Conservation (phyloP, 2,329 filamentous ascomycete genomes). For the Pyrenophora teres region DNA sequence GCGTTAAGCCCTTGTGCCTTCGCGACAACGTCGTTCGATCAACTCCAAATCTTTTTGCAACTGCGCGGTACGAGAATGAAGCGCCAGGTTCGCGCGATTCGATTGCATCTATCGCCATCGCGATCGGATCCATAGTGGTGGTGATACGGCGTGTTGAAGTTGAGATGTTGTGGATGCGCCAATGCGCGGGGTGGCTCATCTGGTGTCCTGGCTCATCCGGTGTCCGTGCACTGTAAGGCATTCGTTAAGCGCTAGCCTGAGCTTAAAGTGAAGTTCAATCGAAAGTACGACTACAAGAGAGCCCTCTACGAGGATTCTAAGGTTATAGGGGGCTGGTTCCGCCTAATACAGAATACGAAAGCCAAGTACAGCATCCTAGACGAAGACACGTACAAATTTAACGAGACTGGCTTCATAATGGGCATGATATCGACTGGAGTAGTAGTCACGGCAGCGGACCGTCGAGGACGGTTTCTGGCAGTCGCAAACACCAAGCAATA, state of each 20-base stretch:
- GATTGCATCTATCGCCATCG: too few relatives aligned
- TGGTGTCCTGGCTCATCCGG: too few relatives aligned
- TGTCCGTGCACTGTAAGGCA: too few relatives aligned
- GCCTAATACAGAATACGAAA: slow-evolving; percentile 8
- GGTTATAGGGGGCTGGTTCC: slow-evolving; percentile 11
- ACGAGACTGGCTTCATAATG: not conserved
- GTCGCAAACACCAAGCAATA: slow-evolving; percentile 7
- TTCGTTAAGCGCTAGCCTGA: not conserved
- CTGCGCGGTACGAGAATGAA: too few relatives aligned
- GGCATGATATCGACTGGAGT: not conserved
- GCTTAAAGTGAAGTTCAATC: slow-evolving; percentile 20
- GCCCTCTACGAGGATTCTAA: slow-evolving; percentile 9
- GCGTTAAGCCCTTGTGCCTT: too few relatives aligned
- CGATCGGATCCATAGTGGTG: too few relatives aligned
- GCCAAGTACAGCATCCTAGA: slow-evolving; percentile 12
- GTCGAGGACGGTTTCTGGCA: slow-evolving; percentile 3
- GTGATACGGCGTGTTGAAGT: too few relatives aligned
- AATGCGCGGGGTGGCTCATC: too few relatives aligned
- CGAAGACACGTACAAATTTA: slow-evolving; percentile 17
- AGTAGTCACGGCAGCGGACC: slow-evolving; percentile 1
- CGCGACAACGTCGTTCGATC: too few relatives aligned
- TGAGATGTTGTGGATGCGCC: too few relatives aligned
- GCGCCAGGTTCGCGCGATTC: too few relatives aligned
- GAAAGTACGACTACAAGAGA: slow-evolving; percentile 10
- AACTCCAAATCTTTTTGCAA: too few relatives aligned